Evolutionary conservation across 805 yeast genomes (phyloP).

Genomic region (Metschnikowia santaceciliae): DNA sequence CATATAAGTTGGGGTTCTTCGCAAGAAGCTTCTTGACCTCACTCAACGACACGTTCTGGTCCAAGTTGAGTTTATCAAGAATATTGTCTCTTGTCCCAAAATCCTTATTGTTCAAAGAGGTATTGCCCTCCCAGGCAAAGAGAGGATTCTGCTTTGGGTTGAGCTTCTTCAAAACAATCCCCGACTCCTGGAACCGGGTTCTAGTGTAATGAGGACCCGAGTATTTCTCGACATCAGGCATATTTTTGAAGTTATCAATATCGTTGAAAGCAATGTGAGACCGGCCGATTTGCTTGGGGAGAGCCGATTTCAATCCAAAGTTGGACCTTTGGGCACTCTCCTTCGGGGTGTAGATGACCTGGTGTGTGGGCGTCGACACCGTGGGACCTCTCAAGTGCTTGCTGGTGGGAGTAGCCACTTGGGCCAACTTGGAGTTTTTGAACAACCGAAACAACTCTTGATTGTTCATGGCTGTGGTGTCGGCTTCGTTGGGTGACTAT

Average conservation of each 20-base stretch:
- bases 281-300: constrained; percentile 59
- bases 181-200: constrained; percentile 64
- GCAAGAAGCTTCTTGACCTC: constrained; percentile 34
- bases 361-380: constrained; percentile 57
- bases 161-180: constrained; percentile 43
- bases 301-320: constrained; percentile 69
- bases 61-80: constrained; percentile 30
- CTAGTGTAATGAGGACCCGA: constrained; percentile 59
- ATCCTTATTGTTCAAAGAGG: constrained; percentile 16
- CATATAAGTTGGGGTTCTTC: constrained; percentile 45
- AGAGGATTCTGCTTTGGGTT: constrained; percentile 37
- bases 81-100: constrained; percentile 23
- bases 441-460: constrained; percentile 24
- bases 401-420: constrained; percentile 41
- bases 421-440: constrained; percentile 40
- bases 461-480: constrained; percentile 10
- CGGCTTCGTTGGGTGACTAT: neutral
- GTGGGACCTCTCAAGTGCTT: constrained; percentile 27
- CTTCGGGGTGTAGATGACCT: constrained; percentile 65
- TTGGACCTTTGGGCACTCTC: constrained; percentile 62
- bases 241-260: constrained; percentile 59
- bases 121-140: constrained; percentile 31
- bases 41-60: constrained; percentile 21
- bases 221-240: constrained; percentile 68
- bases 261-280: constrained; percentile 62